Conservation (phyloP, 345 rosid genomes). For the Citrus cavaleriei region DNA sequence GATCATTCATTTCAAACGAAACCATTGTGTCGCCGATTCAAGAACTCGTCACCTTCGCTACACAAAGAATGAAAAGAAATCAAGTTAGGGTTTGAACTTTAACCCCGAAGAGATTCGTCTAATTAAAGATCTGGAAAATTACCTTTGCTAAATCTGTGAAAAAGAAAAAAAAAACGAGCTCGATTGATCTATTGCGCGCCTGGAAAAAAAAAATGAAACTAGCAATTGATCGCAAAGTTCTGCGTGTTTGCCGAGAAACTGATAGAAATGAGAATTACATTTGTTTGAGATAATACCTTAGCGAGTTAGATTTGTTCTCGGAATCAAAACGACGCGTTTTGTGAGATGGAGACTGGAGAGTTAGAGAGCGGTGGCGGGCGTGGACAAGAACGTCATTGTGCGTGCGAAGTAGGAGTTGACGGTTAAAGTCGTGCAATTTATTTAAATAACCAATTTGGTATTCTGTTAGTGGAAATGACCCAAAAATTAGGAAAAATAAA, state of each 20-base stretch:
- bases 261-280: not conserved
- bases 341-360: not conserved
- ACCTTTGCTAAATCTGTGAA: not conserved
- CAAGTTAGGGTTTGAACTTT: not conserved
- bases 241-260: not conserved
- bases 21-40: slow-evolving; percentile 23
- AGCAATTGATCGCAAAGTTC: not conserved
- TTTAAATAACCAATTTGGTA: not conserved
- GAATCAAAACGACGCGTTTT: not conserved
- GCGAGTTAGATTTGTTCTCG: not conserved
- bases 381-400: not conserved
- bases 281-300: not conserved
- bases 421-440: not conserved
- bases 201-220: not conserved
- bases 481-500: not conserved
- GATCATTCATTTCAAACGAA: slow-evolving; percentile 36
- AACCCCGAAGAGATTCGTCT: no score
- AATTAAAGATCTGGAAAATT: slow-evolving; percentile 3
- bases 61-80: not conserved
- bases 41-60: not conserved
- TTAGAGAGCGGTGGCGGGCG: not conserved
- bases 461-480: not conserved
- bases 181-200: slow-evolving; percentile 5
- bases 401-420: not conserved
- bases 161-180: not conserved